Evolutionary conservation across 2,329 filamentous ascomycete genomes (phyloP).

Genomic region (Clonostachys sp.): DNA sequence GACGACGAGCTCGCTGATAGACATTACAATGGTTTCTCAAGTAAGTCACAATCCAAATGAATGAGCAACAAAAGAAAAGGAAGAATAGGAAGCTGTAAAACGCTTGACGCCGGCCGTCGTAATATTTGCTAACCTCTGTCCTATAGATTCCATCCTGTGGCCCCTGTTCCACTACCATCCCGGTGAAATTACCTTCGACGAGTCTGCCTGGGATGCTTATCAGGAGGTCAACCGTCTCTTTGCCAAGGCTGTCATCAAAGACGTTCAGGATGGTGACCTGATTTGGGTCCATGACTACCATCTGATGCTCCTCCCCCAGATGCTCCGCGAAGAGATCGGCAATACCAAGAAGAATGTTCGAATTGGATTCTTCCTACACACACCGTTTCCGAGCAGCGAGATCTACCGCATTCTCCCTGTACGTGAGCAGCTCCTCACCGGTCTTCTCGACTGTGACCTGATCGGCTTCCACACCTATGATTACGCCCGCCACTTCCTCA

Average conservation of each 20-base stretch:
- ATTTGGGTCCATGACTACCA: constrained; percentile 99
- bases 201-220: constrained; percentile 90
- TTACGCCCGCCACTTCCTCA: constrained; percentile 96
- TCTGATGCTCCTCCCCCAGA: constrained; percentile 91
- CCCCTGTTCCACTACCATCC: constrained; percentile 98
- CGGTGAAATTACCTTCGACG: constrained; percentile 96
- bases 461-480: constrained; percentile 99
- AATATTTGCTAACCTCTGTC: no score
- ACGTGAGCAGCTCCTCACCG: constrained; percentile 79
- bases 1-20: constrained; percentile 89
- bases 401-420: constrained; percentile 96
- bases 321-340: constrained; percentile 88
- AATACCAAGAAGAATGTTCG: constrained; percentile 83
- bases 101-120: no score
- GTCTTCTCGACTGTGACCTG: constrained; percentile 87
- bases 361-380: constrained; percentile 97
- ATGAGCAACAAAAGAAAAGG: background rate
- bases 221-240: constrained; percentile 90
- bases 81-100: background rate
- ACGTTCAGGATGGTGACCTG: constrained; percentile 88
- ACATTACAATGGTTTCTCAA: constrained; percentile 98
- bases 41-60: constrained; percentile 43
- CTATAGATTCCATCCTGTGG: constrained; percentile 89
- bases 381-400: constrained; percentile 93
- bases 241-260: constrained; percentile 78